Conservation (phyloP, 345 rosid species). For the Raphanus raphanistrum region DNA sequence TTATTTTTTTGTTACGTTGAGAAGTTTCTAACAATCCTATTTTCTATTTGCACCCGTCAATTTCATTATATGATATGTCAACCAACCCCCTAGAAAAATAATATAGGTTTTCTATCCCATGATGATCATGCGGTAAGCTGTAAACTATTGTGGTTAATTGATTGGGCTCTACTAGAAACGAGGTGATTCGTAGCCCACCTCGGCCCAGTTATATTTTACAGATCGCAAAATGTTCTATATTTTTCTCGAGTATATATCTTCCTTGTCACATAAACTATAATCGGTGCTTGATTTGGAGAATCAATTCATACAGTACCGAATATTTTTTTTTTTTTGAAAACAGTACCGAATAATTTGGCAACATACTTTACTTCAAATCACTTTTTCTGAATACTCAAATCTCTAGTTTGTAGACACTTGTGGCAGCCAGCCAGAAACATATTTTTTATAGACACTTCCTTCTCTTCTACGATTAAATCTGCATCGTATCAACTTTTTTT, state of each 20-base stretch:
- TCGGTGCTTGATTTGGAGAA: neutral
- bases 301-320: neutral
- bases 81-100: too few species aligned
- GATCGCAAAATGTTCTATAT: neutral
- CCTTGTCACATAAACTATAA: neutral
- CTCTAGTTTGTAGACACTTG: neutral
- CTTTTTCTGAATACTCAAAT: neutral
- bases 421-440: neutral
- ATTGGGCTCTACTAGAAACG: conserved; percentile 1
- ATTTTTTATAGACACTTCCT: neutral
- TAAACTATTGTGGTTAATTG: neutral
- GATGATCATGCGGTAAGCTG: neutral
- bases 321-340: neutral
- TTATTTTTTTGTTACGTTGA: neutral
- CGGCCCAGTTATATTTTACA: neutral
- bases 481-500: neutral
- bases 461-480: neutral
- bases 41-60: conserved; percentile 8
- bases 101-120: neutral
- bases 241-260: neutral
- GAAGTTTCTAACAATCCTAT: conserved; percentile 20
- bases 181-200: neutral
- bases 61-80: neutral
- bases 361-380: neutral
- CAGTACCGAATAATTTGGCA: neutral